Evolutionary conservation across 2,329 filamentous ascomycete species (phyloP).

Genomic region (Coniochaeta sp.): DNA sequence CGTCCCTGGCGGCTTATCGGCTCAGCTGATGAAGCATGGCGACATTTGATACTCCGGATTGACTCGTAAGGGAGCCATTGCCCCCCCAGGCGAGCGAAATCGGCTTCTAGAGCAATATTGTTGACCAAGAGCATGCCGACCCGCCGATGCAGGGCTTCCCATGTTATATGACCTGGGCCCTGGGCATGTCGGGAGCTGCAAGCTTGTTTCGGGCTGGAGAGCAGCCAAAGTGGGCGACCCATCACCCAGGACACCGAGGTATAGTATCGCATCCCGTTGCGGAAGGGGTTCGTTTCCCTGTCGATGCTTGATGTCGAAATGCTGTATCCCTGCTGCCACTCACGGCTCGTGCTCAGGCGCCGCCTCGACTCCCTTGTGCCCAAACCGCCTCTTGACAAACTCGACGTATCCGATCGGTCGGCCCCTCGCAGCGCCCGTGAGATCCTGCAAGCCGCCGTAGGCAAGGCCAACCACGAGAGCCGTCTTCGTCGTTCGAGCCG

Average conservation of each 20-base stretch:
- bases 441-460: constrained; percentile 78
- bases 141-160: not conserved
- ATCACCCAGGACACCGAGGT: not conserved
- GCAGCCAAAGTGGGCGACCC: too few relatives aligned
- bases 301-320: not conserved
- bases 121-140: not conserved
- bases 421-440: constrained; percentile 60
- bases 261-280: not conserved
- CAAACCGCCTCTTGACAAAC: constrained; percentile 45
- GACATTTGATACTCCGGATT: not conserved
- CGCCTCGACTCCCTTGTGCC: constrained; percentile 5
- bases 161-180: not conserved
- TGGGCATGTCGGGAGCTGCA: not conserved
- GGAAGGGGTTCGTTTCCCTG: not conserved
- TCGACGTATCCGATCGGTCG: constrained; percentile 70
- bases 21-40: not conserved
- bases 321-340: not conserved
- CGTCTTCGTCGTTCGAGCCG: constrained; percentile 70
- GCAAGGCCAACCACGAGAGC: constrained; percentile 71
- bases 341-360: not conserved
- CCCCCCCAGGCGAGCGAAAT: not conserved
- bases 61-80: not conserved
- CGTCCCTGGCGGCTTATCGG: constrained; percentile 1
- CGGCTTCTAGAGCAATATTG: not conserved
- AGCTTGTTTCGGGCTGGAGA: not conserved